phyloP scores from a whole-genome alignment of 2,329 filamentous ascomycete genomes.

The Xylaria sp. region DNA sequence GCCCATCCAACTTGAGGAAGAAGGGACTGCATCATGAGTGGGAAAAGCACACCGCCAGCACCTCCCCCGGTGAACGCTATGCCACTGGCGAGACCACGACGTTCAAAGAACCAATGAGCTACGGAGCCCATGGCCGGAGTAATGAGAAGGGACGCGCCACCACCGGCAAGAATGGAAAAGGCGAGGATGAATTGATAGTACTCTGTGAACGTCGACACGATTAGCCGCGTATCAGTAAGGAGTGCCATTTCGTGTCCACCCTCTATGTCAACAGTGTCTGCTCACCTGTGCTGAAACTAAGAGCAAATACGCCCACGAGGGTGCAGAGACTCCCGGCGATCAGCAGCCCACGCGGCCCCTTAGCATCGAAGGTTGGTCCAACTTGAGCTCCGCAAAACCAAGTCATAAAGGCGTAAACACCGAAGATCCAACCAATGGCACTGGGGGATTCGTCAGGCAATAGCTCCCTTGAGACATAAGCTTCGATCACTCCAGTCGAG shows the following conservation, averaged over 20 bases:
- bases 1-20: slow-evolving; percentile 25
- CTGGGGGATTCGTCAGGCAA: slow-evolving; percentile 17
- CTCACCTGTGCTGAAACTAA: slow-evolving; percentile 28
- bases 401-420: slow-evolving; percentile 28
- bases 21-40: slow-evolving; percentile 29
- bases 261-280: background rate
- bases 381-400: slow-evolving; percentile 28
- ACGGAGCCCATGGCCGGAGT: slow-evolving; percentile 29
- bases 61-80: slow-evolving; percentile 27
- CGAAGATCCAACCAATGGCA: slow-evolving; percentile 27
- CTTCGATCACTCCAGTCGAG: slow-evolving; percentile 29
- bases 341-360: slow-evolving; percentile 25
- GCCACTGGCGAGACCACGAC: slow-evolving; percentile 25
- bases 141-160: slow-evolving; percentile 23
- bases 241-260: background rate
- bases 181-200: slow-evolving; percentile 31
- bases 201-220: background rate
- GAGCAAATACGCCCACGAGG: slow-evolving; percentile 24
- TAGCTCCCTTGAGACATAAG: slow-evolving; percentile 22
- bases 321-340: slow-evolving; percentile 28
- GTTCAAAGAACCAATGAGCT: slow-evolving; percentile 27
- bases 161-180: slow-evolving; percentile 21
- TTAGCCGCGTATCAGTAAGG: background rate
- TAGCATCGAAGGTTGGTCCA: slow-evolving; percentile 25
- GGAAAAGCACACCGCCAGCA: slow-evolving; percentile 24